A percentile compares a stretch with the other conserved stretches of the same genome.
Conservation (phyloP, 2,329 filamentous ascomycete species). For the Fusarium poae region DNA sequence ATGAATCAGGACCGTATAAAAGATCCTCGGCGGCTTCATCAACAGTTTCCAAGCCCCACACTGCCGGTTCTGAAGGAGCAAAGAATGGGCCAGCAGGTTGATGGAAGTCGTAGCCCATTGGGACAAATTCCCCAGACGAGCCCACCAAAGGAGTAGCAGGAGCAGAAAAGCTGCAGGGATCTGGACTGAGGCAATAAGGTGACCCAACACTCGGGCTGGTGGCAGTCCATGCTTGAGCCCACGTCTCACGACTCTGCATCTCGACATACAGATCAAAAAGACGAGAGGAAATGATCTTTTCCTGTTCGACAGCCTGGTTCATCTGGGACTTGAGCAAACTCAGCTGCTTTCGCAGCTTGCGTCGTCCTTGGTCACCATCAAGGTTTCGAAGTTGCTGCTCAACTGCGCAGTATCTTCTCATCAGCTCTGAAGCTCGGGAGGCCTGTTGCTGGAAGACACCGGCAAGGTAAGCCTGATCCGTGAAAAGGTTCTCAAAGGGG, state of each 20-base stretch:
- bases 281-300: constrained; percentile 59
- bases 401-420: constrained; percentile 54
- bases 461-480: constrained; percentile 63
- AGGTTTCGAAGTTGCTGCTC: constrained; percentile 53
- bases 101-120: constrained; percentile 37
- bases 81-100: constrained; percentile 7
- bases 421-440: constrained; percentile 54
- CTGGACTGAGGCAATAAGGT: constrained; percentile 31
- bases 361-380: constrained; percentile 45
- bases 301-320: constrained; percentile 60
- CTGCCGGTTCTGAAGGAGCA: constrained; percentile 4
- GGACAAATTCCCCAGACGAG: constrained; percentile 52
- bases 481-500: constrained; percentile 58
- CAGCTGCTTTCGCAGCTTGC: constrained; percentile 58
- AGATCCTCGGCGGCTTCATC: constrained; percentile 44
- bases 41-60: constrained; percentile 45
- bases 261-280: constrained; percentile 65
- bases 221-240: constrained; percentile 47
- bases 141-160: constrained; percentile 48
- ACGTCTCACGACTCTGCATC: constrained; percentile 60
- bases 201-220: constrained; percentile 28
- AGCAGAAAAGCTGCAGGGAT: constrained; percentile 26
- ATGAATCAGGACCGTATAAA: constrained; percentile 11
- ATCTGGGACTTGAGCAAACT: constrained; percentile 59
- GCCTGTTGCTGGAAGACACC: constrained; percentile 58